phyloP scores from a whole-genome alignment of 352 stramenopile genomes.

The Globisporangium yorkense region DNA sequence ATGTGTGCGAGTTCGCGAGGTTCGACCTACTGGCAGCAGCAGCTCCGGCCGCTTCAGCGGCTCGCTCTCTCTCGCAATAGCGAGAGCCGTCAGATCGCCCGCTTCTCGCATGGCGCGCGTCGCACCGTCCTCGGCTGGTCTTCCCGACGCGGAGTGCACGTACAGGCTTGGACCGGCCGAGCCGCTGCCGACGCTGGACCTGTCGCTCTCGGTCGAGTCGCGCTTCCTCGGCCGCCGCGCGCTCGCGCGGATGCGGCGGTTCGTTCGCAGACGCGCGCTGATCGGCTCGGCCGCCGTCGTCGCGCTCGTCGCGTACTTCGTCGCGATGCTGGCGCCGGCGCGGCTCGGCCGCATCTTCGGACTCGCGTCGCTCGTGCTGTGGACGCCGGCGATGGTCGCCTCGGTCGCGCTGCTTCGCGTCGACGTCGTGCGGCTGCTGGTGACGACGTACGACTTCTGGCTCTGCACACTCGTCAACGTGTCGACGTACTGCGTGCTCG shows the following conservation, averaged over 20 bases:
- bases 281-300: not conserved
- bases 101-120: too few species aligned
- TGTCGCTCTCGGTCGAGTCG: conserved; percentile 8
- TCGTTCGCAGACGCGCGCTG: not conserved
- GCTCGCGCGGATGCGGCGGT: not conserved
- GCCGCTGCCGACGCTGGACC: conserved; percentile 1
- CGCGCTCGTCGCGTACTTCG: not conserved
- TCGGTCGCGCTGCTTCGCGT: not conserved
- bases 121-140: too few species aligned
- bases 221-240: not conserved
- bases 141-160: too few species aligned
- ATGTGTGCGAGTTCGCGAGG: too few species aligned
- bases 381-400: not conserved
- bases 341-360: not conserved
- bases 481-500: not conserved
- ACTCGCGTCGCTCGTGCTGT: not conserved
- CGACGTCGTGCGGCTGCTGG: conserved; percentile 1
- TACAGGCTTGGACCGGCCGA: too few species aligned
- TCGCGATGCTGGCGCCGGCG: not conserved
- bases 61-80: too few species aligned
- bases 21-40: too few species aligned
- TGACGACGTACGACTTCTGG: conserved; percentile 5
- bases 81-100: too few species aligned
- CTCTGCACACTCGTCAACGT: conserved; percentile 6
- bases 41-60: too few species aligned